phyloP scores from a whole-genome alignment of 169 alveolate species.

The Perkinsus marinus region DNA sequence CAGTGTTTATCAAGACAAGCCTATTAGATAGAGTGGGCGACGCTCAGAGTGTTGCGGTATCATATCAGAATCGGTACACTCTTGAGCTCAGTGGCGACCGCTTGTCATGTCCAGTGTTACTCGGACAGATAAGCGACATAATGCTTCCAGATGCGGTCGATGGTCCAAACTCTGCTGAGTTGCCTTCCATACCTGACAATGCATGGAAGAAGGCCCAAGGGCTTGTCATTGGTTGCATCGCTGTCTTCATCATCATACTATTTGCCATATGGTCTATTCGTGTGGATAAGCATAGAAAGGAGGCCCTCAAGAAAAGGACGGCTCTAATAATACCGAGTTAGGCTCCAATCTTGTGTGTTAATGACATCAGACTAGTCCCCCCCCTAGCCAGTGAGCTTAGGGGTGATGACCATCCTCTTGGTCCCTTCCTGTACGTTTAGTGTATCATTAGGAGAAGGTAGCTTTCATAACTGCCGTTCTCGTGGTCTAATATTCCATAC shows the following conservation, averaged over 20 bases:
- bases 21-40: neutral
- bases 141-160: neutral
- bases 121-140: neutral
- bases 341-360: too few relatives aligned
- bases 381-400: too few relatives aligned
- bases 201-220: neutral
- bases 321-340: neutral
- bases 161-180: neutral
- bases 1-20: neutral
- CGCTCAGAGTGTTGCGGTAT: neutral
- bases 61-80: neutral
- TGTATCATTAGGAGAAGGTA: too few relatives aligned
- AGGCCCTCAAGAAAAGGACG: neutral
- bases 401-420: too few relatives aligned
- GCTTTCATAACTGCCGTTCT: too few relatives aligned
- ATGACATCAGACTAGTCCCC: too few relatives aligned
- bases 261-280: neutral
- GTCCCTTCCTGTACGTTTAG: too few relatives aligned
- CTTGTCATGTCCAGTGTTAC: neutral
- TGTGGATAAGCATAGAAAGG: neutral
- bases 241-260: neutral
- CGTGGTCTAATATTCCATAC: too few relatives aligned
- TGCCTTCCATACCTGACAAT: neutral
- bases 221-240: neutral
- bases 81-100: neutral